Conservation (phyloP, 768 basidiomycete genomes). For the Ramaria rubella region DNA sequence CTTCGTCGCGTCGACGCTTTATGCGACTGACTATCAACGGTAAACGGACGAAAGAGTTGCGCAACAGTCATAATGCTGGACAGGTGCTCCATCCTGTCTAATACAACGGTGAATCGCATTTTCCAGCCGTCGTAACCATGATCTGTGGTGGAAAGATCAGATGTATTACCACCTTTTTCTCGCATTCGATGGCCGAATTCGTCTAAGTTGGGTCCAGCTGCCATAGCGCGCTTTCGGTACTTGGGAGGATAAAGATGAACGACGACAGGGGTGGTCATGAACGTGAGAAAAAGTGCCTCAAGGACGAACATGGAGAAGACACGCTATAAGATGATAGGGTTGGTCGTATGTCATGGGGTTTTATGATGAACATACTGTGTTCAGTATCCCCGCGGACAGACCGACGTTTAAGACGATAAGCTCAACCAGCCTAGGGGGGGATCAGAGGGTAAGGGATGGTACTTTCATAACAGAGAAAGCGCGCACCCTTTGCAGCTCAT, state of each 20-base stretch:
- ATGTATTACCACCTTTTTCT: neutral
- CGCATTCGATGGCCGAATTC: too few relatives aligned
- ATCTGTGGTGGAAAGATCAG: constrained; percentile 26
- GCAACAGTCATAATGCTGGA: constrained; percentile 86
- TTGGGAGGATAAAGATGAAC: constrained; percentile 60
- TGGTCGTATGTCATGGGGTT: neutral
- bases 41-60: constrained; percentile 62
- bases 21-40: neutral
- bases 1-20: too few relatives aligned
- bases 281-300: constrained; percentile 74
- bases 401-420: constrained; percentile 96
- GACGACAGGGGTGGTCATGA: constrained; percentile 78
- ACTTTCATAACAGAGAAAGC: neutral
- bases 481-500: constrained; percentile 93
- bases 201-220: constrained; percentile 43
- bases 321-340: constrained; percentile 27
- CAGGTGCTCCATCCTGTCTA: constrained; percentile 86
- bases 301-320: constrained; percentile 97
- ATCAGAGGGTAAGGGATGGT: neutral
- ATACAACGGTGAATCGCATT: constrained; percentile 71
- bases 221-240: constrained; percentile 42
- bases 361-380: constrained; percentile 31
- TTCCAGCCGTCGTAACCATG: constrained; percentile 29
- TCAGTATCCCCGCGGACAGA: constrained; percentile 70
- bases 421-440: constrained; percentile 72